phyloP scores from a whole-genome alignment of 2,329 filamentous ascomycete species.

The Amauroascus verrucosus region DNA sequence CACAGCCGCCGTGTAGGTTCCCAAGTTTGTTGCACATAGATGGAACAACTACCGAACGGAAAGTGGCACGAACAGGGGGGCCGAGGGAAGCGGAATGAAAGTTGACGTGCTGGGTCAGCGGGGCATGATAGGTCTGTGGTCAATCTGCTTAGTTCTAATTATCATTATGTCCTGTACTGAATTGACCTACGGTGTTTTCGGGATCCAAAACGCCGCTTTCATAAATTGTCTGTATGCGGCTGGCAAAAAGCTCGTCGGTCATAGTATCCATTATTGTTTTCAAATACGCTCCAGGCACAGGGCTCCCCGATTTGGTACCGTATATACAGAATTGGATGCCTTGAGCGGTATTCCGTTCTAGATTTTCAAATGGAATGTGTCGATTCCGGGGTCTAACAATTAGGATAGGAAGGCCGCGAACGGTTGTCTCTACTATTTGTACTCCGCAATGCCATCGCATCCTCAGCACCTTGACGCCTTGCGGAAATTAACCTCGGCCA shows the following conservation, averaged over 20 bases:
- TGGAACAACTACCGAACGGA: slow-evolving; percentile 55
- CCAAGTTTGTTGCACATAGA: slow-evolving; percentile 86
- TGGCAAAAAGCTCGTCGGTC: slow-evolving; percentile 2
- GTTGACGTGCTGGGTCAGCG: slow-evolving; percentile 24
- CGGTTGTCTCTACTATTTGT: too few species aligned
- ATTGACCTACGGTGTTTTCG: neutral
- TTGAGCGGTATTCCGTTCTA: neutral
- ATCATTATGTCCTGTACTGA: neutral
- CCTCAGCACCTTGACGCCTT: neutral
- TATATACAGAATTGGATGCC: neutral
- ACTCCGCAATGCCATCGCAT: too few species aligned
- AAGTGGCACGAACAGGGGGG: slow-evolving; percentile 28
- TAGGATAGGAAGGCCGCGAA: too few species aligned
- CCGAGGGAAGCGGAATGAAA: slow-evolving; percentile 31
- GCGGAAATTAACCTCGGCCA: neutral
- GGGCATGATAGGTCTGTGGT: slow-evolving; percentile 25
- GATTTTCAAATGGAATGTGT: neutral
- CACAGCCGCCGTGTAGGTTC: slow-evolving; percentile 79
- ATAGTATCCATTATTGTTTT: neutral
- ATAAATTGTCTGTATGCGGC: neutral
- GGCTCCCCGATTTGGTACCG: neutral
- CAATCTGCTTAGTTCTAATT: neutral
- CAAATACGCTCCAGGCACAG: neutral
- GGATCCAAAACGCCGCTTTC: neutral
- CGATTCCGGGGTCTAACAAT: too few species aligned